phyloP scores from a whole-genome alignment of 1,284 basidiomycete species.

The Irpex sp. region DNA sequence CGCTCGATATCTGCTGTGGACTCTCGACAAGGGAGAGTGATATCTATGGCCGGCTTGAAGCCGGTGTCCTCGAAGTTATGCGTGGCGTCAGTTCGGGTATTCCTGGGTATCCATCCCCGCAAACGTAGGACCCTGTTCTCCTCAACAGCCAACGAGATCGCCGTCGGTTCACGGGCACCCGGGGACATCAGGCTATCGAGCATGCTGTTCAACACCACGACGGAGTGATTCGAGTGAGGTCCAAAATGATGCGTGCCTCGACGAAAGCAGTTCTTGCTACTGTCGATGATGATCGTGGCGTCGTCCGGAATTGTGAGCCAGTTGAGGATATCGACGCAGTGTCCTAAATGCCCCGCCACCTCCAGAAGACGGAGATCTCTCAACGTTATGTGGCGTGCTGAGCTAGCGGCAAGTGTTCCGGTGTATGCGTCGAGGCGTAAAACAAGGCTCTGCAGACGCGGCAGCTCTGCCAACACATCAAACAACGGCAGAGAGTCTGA shows the following conservation, averaged over 20 bases:
- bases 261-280: not conserved
- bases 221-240: not conserved
- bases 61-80: not conserved
- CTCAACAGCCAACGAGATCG: not conserved
- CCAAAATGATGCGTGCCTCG: not conserved
- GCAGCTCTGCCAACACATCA: not conserved
- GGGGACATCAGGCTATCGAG: not conserved
- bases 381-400: not conserved
- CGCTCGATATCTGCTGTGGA: not conserved
- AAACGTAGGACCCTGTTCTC: not conserved
- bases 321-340: not conserved
- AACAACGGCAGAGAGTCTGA: not conserved
- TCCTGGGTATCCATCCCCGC: not conserved
- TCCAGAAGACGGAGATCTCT: not conserved
- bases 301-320: not conserved
- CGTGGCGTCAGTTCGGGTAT: not conserved
- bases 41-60: not conserved
- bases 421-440: not conserved
- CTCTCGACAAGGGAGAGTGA: not conserved
- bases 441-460: not conserved
- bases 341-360: not conserved
- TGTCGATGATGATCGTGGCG: not conserved
- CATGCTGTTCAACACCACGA: not conserved
- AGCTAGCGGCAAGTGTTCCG: not conserved
- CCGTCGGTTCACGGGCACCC: not conserved